Conservation (phyloP, 169 alveolate genomes). For the Hepatocystis sp. region DNA sequence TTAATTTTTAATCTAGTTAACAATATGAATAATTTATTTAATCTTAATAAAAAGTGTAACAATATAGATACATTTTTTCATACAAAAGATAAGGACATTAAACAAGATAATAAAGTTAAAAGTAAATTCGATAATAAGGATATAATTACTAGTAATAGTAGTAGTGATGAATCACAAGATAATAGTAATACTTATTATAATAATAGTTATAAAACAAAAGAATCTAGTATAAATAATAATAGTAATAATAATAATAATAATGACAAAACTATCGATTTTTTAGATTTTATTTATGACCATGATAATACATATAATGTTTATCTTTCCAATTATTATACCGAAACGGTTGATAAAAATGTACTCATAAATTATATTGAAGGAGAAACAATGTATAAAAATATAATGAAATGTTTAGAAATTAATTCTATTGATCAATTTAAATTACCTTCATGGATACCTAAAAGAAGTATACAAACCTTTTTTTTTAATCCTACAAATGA, state of each 20-base stretch:
- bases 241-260: not conserved
- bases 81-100: slow-evolving; percentile 3
- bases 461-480: slow-evolving; percentile 61
- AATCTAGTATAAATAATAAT: not conserved
- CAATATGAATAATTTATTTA: slow-evolving; percentile 9
- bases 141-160: too few relatives aligned
- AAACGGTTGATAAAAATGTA: slow-evolving; percentile 50
- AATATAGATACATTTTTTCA: slow-evolving; percentile 37
- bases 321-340: slow-evolving; percentile 50
- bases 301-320: slow-evolving; percentile 68
- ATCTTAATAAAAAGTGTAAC: slow-evolving; percentile 18
- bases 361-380: slow-evolving; percentile 61
- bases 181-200: not conserved
- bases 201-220: slow-evolving; percentile 4
- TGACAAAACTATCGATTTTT: slow-evolving; percentile 8
- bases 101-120: slow-evolving; percentile 21
- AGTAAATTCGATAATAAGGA: slow-evolving; percentile 2
- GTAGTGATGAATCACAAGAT: not conserved
- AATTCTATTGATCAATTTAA: slow-evolving; percentile 16
- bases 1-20: too few relatives aligned
- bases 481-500: too few relatives aligned
- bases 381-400: slow-evolving; percentile 59
- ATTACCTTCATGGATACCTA: slow-evolving; percentile 76
- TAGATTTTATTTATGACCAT: slow-evolving; percentile 65
- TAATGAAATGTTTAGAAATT: slow-evolving; percentile 62